These are phyloP conservation scores for Penicillium griseofulvum DNA, from an alignment of 2,329 filamentous ascomycete species.

Conservation along the genomic window DNA sequence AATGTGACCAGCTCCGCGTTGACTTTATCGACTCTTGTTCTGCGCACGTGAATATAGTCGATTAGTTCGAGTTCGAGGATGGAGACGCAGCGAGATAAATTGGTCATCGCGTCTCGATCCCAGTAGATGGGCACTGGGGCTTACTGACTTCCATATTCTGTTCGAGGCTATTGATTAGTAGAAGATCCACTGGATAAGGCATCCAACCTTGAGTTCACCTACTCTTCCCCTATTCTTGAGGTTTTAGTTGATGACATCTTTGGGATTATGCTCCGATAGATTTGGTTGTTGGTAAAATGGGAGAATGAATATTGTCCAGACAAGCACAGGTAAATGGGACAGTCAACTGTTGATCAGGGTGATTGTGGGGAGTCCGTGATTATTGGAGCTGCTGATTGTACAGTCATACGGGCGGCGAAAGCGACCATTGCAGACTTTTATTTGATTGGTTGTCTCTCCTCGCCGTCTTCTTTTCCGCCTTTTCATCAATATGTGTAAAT, in stretches of 20 bases:
- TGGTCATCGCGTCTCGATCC: neutral
- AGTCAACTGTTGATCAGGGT: slow-evolving; percentile 3
- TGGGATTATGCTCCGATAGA: neutral
- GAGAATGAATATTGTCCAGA: neutral
- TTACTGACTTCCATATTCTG: slow-evolving; percentile 88
- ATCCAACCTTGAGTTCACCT: slow-evolving; percentile 38
- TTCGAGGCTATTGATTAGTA: slow-evolving; percentile 34
- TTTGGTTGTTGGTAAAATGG: neutral
- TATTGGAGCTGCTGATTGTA: slow-evolving; percentile 16
- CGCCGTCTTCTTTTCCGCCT: neutral
- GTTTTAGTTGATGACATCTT: slow-evolving; percentile 61
- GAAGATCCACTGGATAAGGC: slow-evolving; percentile 2
- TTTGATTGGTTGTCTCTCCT: neutral
- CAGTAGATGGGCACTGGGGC: slow-evolving; percentile 1
- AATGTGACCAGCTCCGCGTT: slow-evolving; percentile 96
- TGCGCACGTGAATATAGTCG: slow-evolving; percentile 39
- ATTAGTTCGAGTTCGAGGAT: slow-evolving; percentile 14
- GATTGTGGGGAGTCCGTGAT: slow-evolving; percentile 24
- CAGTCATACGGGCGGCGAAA: neutral
- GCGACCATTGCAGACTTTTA: neutral
- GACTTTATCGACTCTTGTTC: slow-evolving; percentile 94
- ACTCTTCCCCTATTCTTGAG: slow-evolving; percentile 72
- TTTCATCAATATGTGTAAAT: neutral
- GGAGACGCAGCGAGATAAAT: neutral
- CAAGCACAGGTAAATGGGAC: slow-evolving; percentile 8